phyloP scores from a whole-genome alignment of 2,329 filamentous ascomycete genomes.

The Rhynchosporium agropyri region DNA sequence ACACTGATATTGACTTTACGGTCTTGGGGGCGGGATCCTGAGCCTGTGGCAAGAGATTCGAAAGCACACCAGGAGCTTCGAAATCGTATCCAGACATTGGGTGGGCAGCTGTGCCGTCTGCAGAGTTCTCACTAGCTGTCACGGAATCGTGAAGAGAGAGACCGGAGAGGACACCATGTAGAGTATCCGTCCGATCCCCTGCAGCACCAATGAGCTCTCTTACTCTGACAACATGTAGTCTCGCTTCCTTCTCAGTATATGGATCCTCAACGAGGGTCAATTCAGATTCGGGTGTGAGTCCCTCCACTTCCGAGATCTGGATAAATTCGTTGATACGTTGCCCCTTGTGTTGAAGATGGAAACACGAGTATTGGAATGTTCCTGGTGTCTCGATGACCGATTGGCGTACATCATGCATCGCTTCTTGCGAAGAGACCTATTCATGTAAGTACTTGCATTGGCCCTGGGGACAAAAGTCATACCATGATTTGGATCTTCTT shows the following conservation, averaged over 20 bases:
- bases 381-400: slow-evolving; percentile 91
- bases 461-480: slow-evolving; percentile 43
- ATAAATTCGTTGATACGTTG: slow-evolving; percentile 93
- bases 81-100: slow-evolving; percentile 77
- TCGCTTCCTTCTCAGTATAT: slow-evolving; percentile 97
- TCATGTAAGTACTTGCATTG: slow-evolving; percentile 36
- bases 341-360: slow-evolving; percentile 91
- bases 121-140: slow-evolving; percentile 41
- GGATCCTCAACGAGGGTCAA: slow-evolving; percentile 87
- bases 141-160: slow-evolving; percentile 85
- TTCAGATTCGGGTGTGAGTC: slow-evolving; percentile 74
- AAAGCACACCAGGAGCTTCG: slow-evolving; percentile 65
- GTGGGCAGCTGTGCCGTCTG: slow-evolving; percentile 48
- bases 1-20: slow-evolving; percentile 84
- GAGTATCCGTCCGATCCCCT: slow-evolving; percentile 81
- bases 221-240: slow-evolving; percentile 89
- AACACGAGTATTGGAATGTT: slow-evolving; percentile 97
- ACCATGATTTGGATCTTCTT: slow-evolving; percentile 86
- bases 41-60: slow-evolving; percentile 69
- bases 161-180: slow-evolving; percentile 84
- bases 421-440: slow-evolving; percentile 88
- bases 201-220: slow-evolving; percentile 92
- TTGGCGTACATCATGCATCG: slow-evolving; percentile 95
- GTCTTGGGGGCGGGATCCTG: slow-evolving; percentile 79
- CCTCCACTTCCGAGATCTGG: slow-evolving; percentile 85